Evolutionary conservation across 1,284 basidiomycete genomes (phyloP), one percentile per base, ranked within the genome.

Genomic region (Malassezia furfur): DNA sequence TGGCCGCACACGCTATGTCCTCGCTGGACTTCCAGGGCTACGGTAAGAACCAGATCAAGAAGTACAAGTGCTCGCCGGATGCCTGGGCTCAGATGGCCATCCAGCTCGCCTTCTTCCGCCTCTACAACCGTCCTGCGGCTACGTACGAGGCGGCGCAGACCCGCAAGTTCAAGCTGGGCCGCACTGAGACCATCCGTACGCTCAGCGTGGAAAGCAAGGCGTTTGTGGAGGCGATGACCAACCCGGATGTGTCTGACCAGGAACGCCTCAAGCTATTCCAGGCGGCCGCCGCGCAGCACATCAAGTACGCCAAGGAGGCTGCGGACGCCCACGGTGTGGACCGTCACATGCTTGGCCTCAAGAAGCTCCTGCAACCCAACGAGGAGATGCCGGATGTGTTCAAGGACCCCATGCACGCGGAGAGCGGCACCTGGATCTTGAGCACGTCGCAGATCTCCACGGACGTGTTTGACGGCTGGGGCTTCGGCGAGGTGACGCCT

Each of bases 71-170:
- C 44, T 91, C 88, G 2, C 93, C 94, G 0, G 93, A 98, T 73
- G 86, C 85, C 15, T 93, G 90, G 85, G 88, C 82, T 10, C 93
- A 98, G 78, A 82, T 96, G 62, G 84, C 90, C 64, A 94, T 94
- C 79, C 93, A 96, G 77, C 83, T 96, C 41, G 93, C 91, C 19
- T 94, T 87, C 79, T 85, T 86, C 77, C 81, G 87, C 8, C 83
- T 94, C 80, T 82, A 81, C 68, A 81, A 81, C 22, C 81, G 87
- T 21, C 84, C 86, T 5, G 84, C 90, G 38, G 85, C 81, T 3
- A 88, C 88, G 50, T 98, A 96, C 78, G 93, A 96, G 80, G 87
- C 85, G 60, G 85, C 86, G 14, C 91, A 96, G 79, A 98, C 93
- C 54, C 81, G 93, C 40, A 91, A 91, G 76, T 98, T 84, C 80